Evolutionary conservation across 164 flowering plant genomes (phyloP).

Genomic region (Sextonia rubra): DNA sequence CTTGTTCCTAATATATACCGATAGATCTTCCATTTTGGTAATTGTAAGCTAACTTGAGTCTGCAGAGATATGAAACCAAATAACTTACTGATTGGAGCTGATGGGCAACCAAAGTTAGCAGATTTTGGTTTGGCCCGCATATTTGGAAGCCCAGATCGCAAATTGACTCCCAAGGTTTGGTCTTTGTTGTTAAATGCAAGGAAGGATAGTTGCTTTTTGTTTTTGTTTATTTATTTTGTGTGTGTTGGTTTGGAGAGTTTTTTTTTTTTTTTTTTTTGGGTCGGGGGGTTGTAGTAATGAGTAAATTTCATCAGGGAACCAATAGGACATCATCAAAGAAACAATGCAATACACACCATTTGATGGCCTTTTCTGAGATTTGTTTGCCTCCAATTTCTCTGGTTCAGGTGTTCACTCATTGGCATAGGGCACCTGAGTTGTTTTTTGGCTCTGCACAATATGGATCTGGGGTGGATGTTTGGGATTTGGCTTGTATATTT

Average conservation of each 20-base stretch:
- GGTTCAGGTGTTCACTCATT: constrained; percentile 86
- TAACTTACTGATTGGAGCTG: constrained; percentile 77
- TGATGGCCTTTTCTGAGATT: not conserved
- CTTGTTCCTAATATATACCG: not conserved
- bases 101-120: constrained; percentile 88
- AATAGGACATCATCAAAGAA: not conserved
- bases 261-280: too few species aligned
- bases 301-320: not conserved
- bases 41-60: constrained; percentile 11
- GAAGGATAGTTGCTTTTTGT: not conserved
- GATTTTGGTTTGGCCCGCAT: constrained; percentile 97
- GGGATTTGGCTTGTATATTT: constrained; percentile 99
- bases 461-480: constrained; percentile 94
- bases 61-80: constrained; percentile 99
- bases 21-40: not conserved
- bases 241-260: too few species aligned
- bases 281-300: not conserved
- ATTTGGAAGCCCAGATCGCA: constrained; percentile 95
- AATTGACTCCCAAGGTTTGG: constrained; percentile 84
- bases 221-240: not conserved
- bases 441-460: constrained; percentile 95
- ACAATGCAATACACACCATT: not conserved
- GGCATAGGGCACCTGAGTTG: constrained; percentile 99
- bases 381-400: constrained; percentile 6
- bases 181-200: not conserved